These are phyloP conservation scores for Tricholoma flavovirens DNA, from an alignment of 768 basidiomycete genomes.

Conservation along the genomic window DNA sequence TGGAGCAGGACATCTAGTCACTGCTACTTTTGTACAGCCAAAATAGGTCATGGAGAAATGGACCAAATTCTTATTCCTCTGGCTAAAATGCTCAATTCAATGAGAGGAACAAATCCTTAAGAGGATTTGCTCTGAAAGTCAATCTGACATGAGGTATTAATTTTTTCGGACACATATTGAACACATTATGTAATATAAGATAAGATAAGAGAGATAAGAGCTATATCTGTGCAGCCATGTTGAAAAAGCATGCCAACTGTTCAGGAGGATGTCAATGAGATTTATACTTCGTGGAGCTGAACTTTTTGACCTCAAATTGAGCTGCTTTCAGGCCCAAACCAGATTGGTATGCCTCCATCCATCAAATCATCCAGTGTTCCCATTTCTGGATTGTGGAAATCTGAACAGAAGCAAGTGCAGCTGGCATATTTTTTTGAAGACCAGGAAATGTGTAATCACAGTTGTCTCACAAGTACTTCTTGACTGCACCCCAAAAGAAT, in stretches of 20 bases:
- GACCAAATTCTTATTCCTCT: background rate
- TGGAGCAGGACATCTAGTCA: no score
- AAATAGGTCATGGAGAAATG: background rate
- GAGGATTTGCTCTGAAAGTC: background rate
- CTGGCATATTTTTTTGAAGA: no score
- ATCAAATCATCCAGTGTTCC: no score
- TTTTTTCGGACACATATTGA: background rate
- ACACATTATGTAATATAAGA: background rate
- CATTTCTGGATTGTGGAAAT: no score
- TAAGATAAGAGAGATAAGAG: background rate
- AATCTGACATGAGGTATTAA: background rate
- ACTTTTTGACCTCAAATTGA: no score
- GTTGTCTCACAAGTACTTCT: no score
- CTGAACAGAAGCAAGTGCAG: no score
- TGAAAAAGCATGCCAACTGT: background rate
- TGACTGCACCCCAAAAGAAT: no score
- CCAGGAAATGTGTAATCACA: no score
- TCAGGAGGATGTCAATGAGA: background rate
- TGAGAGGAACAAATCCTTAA: background rate
- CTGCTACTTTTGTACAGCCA: background rate
- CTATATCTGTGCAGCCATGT: background rate
- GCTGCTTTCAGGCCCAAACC: no score
- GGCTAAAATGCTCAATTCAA: background rate
- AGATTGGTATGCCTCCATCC: no score
- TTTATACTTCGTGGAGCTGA: background rate